Evolutionary conservation across 176 grass and related monocot species (phyloP).

Genomic region (Carex parvula): DNA sequence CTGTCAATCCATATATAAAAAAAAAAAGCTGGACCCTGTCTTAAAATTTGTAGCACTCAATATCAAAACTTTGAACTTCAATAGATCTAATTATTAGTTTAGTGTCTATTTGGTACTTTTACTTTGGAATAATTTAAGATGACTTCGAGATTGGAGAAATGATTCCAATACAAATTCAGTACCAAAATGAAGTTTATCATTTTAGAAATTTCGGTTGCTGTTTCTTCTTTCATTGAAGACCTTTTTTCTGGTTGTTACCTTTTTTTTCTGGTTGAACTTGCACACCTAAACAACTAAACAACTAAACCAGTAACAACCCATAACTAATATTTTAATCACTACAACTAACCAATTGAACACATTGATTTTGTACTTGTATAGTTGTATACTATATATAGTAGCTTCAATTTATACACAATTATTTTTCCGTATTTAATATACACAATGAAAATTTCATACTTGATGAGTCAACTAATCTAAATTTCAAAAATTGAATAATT

Average conservation of each 20-base stretch:
- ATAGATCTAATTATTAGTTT: neutral
- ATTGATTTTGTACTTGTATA: neutral
- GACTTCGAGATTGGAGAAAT: neutral
- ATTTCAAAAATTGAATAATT: neutral
- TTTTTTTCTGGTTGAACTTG: slow-evolving; percentile 10
- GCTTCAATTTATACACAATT: neutral
- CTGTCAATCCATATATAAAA: neutral
- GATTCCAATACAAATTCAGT: neutral
- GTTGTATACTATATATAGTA: no score
- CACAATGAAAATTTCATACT: neutral
- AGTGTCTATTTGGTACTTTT: neutral
- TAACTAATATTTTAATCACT: neutral
- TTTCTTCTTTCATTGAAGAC: neutral
- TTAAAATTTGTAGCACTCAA: neutral
- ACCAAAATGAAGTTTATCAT: neutral
- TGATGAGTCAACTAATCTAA: neutral
- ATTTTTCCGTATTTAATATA: neutral
- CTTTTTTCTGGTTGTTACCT: slow-evolving; percentile 8
- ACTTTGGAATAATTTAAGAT: neutral
- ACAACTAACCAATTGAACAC: slow-evolving; percentile 1
- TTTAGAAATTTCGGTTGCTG: neutral
- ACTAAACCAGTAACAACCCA: neutral
- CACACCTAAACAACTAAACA: slow-evolving; percentile 1
- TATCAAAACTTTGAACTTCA: neutral
- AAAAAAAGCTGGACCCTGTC: neutral